Conservation (phyloP, 2,329 filamentous ascomycete genomes). For the Nemania abortiva region DNA sequence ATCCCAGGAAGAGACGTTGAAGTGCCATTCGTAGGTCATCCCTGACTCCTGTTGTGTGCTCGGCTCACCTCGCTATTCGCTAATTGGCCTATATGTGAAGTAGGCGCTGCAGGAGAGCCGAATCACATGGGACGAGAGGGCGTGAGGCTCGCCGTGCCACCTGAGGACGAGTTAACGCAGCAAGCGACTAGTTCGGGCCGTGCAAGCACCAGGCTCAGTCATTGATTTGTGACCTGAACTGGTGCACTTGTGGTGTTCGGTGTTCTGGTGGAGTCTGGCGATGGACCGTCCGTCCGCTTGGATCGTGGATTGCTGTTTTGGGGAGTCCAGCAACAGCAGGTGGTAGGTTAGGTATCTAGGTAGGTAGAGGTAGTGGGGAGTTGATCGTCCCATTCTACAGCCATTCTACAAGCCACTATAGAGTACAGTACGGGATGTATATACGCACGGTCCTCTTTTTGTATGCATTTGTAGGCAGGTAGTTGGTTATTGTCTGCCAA, state of each 20-base stretch:
- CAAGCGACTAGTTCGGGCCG: slow-evolving; percentile 15
- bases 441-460: background rate
- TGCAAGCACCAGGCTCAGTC: slow-evolving; percentile 15
- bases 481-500: no score
- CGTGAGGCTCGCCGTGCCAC: slow-evolving; percentile 34
- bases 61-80: background rate
- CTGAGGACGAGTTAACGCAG: slow-evolving; percentile 21
- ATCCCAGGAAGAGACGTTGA: slow-evolving; percentile 9
- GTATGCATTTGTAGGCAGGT: no score
- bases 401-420: background rate
- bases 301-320: slow-evolving; percentile 19
- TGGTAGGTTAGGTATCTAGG: no score
- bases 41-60: background rate
- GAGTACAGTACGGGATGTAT: background rate
- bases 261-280: slow-evolving; percentile 28
- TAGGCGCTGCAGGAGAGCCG: slow-evolving; percentile 5
- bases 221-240: slow-evolving; percentile 23
- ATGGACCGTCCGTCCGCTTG: slow-evolving; percentile 8
- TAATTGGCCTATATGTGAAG: slow-evolving; percentile 22
- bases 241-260: slow-evolving; percentile 2
- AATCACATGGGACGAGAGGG: slow-evolving; percentile 30
- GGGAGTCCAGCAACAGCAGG: slow-evolving; percentile 11
- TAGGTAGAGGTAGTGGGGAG: slow-evolving; percentile 1
- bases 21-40: background rate
- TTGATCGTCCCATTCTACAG: no score